Base-by-base conservation (phyloP, 371 early-diverging fungal species). In the Mycotypha africana region DNA sequence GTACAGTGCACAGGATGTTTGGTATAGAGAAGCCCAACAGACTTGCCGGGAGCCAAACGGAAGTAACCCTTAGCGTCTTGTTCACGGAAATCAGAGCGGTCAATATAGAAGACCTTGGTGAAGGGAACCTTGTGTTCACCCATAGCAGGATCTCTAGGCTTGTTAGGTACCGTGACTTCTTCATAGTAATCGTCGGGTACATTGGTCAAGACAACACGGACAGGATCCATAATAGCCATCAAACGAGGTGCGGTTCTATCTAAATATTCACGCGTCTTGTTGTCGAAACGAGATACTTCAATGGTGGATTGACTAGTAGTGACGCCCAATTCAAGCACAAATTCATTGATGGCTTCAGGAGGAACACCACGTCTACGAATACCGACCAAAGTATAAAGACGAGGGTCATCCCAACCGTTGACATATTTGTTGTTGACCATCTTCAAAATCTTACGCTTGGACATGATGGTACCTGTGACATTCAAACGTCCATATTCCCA, bases 401-500 rank as follows among this genome's bases (percentile, higher is more conserved):
- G 78, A 24, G 99, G 99, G 62, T 99, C 99, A 70, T 99, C 99
- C 72, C 98, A 97, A 19, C 91, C 93, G 41, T 57, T 58, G 14
- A 99, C 92, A 49, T 83, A 62, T 9, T 81, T 76, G 38, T 85
- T 78, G 28, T 82, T 84, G 42, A 96, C 92, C 52, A 99, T 77
- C 81, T 91, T 82, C 45, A 82, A 83, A 31, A 99, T 80, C 80
- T 98, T 99, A 53, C 99, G 88, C 84, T 99, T 99, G 51, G 96
- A 95, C 65, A 98, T 79, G 55, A 99, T 81, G 12, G 99, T 96
- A 68, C 95, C 90, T 42, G 95, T 89, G 45, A 99, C 84, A 60
- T 92, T 97, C 45, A 99, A 74, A 51, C 99, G 85, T 32, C 96
- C 95, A 60, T 93, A 99, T 70, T 99, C 99, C 99, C 99, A 99